phyloP scores from a whole-genome alignment of 2,329 filamentous ascomycete genomes.

The Trichoderma harzianum region DNA sequence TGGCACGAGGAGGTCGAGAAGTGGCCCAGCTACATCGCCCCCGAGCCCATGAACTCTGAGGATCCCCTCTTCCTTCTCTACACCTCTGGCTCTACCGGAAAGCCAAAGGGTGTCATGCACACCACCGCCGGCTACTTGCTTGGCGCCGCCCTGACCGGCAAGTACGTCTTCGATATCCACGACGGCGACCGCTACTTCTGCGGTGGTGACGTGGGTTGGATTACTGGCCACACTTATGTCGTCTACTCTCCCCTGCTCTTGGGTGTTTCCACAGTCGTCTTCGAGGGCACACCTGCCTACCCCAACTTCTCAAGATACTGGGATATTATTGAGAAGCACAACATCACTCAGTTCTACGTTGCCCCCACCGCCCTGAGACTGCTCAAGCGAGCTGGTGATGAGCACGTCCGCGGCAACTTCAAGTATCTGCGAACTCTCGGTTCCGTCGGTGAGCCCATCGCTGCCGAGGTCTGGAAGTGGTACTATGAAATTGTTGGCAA shows the following conservation, averaged over 20 bases:
- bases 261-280: constrained; percentile 91
- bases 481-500: constrained; percentile 95
- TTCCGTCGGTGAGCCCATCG: constrained; percentile 95
- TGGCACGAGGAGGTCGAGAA: constrained; percentile 99
- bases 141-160: constrained; percentile 88
- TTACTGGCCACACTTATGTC: constrained; percentile 97
- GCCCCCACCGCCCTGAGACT: constrained; percentile 90
- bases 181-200: constrained; percentile 94
- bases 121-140: constrained; percentile 94
- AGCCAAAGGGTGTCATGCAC: constrained; percentile 99
- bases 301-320: constrained; percentile 98
- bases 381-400: constrained; percentile 90
- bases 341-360: constrained; percentile 97
- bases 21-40: constrained; percentile 88
- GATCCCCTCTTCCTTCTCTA: constrained; percentile 97
- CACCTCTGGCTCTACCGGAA: constrained; percentile 95
- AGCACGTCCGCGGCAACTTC: constrained; percentile 89
- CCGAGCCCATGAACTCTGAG: constrained; percentile 86
- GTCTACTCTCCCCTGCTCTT: constrained; percentile 93
- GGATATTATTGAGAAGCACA: constrained; percentile 95
- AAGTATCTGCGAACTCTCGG: constrained; percentile 84
- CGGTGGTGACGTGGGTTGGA: constrained; percentile 97
- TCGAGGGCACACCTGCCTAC: constrained; percentile 96
- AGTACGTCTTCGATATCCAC: constrained; percentile 99
- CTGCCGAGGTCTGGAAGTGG: constrained; percentile 99